Conservation (phyloP, 768 basidiomycete genomes). For the Flagelloscypha sp. region DNA sequence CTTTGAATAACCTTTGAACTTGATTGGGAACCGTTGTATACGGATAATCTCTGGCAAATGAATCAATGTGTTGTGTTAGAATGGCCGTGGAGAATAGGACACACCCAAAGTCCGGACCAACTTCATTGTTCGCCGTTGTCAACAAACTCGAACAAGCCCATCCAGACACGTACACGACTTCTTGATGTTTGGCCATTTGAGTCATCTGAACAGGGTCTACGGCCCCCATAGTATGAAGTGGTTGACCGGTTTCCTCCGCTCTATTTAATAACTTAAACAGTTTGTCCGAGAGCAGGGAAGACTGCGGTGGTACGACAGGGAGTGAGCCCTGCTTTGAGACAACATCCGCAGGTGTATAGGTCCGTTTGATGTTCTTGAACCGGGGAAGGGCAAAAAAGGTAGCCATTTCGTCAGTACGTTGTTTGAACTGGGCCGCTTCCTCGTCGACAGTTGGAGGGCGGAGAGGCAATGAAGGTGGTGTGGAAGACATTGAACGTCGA, state of each 20-base stretch:
- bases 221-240: constrained; percentile 87
- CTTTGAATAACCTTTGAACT: constrained; percentile 84
- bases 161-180: constrained; percentile 87
- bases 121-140: constrained; percentile 86
- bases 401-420: constrained; percentile 54
- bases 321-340: constrained; percentile 86
- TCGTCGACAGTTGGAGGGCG: constrained; percentile 48
- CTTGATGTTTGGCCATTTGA: constrained; percentile 82
- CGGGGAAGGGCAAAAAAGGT: constrained; percentile 72
- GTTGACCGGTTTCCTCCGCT: constrained; percentile 53
- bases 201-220: constrained; percentile 94
- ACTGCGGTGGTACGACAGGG: constrained; percentile 68
- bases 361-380: constrained; percentile 63
- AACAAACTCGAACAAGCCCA: constrained; percentile 85
- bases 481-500: constrained; percentile 32
- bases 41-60: constrained; percentile 67
- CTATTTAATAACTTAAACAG: constrained; percentile 61
- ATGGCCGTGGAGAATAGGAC: constrained; percentile 6
- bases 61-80: not conserved
- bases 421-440: constrained; percentile 52
- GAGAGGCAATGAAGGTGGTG: constrained; percentile 39
- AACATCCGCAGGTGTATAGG: constrained; percentile 74
- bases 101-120: constrained; percentile 85
- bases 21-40: constrained; percentile 97
- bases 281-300: constrained; percentile 78